Conservation (phyloP, 2,329 filamentous ascomycete genomes). For the Cladosporium sp. region DNA sequence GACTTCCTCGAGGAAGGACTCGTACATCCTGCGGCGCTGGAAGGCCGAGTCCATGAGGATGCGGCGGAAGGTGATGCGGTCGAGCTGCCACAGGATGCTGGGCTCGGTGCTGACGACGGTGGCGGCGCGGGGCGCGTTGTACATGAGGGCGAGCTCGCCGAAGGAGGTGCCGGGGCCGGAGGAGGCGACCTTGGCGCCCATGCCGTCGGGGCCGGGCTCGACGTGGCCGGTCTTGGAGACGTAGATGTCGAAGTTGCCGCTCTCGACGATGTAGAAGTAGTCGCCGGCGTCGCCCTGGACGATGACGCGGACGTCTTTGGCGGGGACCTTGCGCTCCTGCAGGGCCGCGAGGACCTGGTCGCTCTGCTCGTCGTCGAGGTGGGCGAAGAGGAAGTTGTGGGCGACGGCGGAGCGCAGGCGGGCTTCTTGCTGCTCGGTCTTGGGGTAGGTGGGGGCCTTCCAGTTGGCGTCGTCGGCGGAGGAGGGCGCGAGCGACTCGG, state of each 20-base stretch:
- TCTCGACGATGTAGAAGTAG: constrained; percentile 96
- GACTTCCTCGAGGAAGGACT: constrained; percentile 92
- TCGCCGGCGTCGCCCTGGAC: constrained; percentile 92
- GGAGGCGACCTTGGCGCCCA: constrained; percentile 74
- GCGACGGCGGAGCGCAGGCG: constrained; percentile 76
- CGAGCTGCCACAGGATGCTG: constrained; percentile 86
- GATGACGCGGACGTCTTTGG: constrained; percentile 86
- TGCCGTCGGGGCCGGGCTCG: constrained; percentile 71
- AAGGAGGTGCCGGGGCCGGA: constrained; percentile 89
- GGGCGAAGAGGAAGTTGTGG: constrained; percentile 88
- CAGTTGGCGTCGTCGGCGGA: constrained; percentile 81
- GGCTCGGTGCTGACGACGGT: constrained; percentile 81
- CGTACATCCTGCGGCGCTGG: constrained; percentile 91
- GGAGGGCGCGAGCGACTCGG: constrained; percentile 88
- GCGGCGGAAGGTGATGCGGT: constrained; percentile 91
- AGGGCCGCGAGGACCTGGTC: constrained; percentile 81
- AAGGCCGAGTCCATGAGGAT: constrained; percentile 98
- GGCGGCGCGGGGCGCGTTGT: constrained; percentile 92
- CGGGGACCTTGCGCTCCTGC: constrained; percentile 90
- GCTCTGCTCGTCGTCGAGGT: constrained; percentile 90
- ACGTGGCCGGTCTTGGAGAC: constrained; percentile 73
- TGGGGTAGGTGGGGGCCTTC: constrained; percentile 78
- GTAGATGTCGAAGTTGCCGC: constrained; percentile 82
- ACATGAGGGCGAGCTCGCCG: constrained; percentile 95
- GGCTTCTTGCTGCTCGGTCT: constrained; percentile 71